These are phyloP conservation scores for Acacia pycnantha DNA, from an alignment of 331 rosid genomes.

Conservation along the genomic window DNA sequence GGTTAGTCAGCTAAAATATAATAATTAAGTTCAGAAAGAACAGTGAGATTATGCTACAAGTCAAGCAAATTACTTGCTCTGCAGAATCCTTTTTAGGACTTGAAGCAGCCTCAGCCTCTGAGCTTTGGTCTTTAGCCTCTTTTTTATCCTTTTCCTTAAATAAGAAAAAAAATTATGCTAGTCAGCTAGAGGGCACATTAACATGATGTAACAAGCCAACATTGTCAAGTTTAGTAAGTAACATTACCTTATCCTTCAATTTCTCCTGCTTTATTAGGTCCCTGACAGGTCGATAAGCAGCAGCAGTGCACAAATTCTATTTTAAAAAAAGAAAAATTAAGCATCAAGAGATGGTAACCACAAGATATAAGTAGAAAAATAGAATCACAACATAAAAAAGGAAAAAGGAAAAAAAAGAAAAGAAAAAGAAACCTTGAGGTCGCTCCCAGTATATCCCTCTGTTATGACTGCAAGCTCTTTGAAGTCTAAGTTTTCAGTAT, in stretches of 20 bases:
- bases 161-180: background rate
- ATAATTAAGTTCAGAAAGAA: background rate
- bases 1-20: background rate
- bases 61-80: constrained; percentile 40
- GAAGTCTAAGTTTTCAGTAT: background rate
- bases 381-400: background rate
- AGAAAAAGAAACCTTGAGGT: background rate
- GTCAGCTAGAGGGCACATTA: background rate
- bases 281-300: background rate
- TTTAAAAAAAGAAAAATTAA: background rate
- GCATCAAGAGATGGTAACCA: background rate
- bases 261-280: background rate
- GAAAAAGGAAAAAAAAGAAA: no score
- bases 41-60: background rate
- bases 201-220: background rate
- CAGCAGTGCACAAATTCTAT: background rate
- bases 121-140: constrained; percentile 39
- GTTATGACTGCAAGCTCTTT: background rate
- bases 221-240: background rate
- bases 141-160: constrained; percentile 57
- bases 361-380: background rate
- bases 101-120: constrained; percentile 47
- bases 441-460: background rate
- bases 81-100: constrained; percentile 39
- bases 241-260: background rate